Base-by-base conservation (phyloP, 345 rosid genomes). In the Triadica sebifera region DNA sequence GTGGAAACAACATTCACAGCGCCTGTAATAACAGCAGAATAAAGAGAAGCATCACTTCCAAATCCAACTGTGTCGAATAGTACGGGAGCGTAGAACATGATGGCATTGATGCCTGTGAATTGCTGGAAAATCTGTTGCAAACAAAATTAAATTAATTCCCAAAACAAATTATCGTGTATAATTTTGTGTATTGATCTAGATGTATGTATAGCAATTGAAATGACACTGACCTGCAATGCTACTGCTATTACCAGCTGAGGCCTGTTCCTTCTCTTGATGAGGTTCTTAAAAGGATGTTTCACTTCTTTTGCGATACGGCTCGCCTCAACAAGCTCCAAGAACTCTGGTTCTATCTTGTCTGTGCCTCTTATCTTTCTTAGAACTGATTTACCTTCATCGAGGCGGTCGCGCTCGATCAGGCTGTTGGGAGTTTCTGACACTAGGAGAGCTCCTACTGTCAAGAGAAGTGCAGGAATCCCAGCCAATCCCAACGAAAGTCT, bases 61-160 rank as follows among this genome's bases (percentile, higher is more conserved):
- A 93, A 93, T 0, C 99, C 99, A 59, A 95, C 67, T 0, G 98
- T 95, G 63, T 82, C 8, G 78, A 95, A 93, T 2, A 95, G 83
- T 29, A 95, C 99, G 0, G 97, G 99, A 2, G 99, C 98, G 47
- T 93, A 95, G 79, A 95, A 91, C 99, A 95, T 90, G 72, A 95
- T 95, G 20, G 99, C 97, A 60, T 91, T 95, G 82, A 95, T 95
- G 55, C 98, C 98, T 1, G 98, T 95, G 77, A 77, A 87, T 80
- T 91, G 98, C 79, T 95, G 99, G 86, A 95, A 93, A 37, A 92
- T 74, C 96, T n/a, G n/a, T n/a, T 93, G 91, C 63, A 52, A 67
- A 7, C 37, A 64, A 6, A 19, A n/a, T n/a, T n/a, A n/a, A n/a
- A n/a, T n/a, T n/a, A n/a, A n/a, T n/a, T n/a, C n/a, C n/a, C n/a